These are phyloP conservation scores for Lentinus tigrinus DNA, from an alignment of 768 basidiomycete species.

Conservation along the genomic window DNA sequence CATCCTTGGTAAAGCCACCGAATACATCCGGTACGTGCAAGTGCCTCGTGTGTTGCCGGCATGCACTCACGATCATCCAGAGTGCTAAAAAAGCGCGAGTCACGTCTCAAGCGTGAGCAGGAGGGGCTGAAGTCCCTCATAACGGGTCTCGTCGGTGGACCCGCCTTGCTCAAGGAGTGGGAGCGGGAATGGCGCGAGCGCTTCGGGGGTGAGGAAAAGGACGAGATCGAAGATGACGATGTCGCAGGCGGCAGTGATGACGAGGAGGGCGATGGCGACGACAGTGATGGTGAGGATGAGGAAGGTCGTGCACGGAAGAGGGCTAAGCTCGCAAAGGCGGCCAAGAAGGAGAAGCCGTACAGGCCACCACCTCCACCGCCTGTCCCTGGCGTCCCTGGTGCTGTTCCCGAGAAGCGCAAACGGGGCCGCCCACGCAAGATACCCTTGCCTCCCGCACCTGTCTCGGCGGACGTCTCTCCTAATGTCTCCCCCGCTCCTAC, in stretches of 20 bases:
- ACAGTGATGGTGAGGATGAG: conserved; percentile 36
- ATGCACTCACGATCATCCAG: conserved; percentile 32
- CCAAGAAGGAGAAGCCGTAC: conserved; percentile 43
- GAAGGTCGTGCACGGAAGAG: conserved; percentile 64
- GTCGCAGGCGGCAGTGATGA: conserved; percentile 44
- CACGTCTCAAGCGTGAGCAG: conserved; percentile 69
- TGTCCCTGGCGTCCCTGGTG: conserved; percentile 32
- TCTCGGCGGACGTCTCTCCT: conserved; percentile 16
- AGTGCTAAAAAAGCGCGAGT: conserved; percentile 79
- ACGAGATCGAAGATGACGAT: conserved; percentile 48
- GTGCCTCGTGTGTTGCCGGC: background rate
- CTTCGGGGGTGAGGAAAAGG: conserved; percentile 76
- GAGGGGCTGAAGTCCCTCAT: conserved; percentile 71
- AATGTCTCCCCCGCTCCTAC: conserved; percentile 9
- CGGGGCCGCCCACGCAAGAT: conserved; percentile 81
- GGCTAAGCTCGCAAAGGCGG: conserved; percentile 44
- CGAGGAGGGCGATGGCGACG: conserved; percentile 53
- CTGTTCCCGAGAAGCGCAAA: conserved; percentile 75
- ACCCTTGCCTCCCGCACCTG: conserved; percentile 41
- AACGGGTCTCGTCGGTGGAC: conserved; percentile 70
- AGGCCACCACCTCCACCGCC: conserved; percentile 33
- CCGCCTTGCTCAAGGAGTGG: conserved; percentile 70
- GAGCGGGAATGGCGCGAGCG: conserved; percentile 70
- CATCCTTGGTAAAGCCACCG: conserved; percentile 85
- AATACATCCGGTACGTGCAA: conserved; percentile 67